A percentile compares a stretch with the other conserved stretches of the same genome.
Conservation (phyloP, 176 grass and related monocot species). For the Raddia guianensis region DNA sequence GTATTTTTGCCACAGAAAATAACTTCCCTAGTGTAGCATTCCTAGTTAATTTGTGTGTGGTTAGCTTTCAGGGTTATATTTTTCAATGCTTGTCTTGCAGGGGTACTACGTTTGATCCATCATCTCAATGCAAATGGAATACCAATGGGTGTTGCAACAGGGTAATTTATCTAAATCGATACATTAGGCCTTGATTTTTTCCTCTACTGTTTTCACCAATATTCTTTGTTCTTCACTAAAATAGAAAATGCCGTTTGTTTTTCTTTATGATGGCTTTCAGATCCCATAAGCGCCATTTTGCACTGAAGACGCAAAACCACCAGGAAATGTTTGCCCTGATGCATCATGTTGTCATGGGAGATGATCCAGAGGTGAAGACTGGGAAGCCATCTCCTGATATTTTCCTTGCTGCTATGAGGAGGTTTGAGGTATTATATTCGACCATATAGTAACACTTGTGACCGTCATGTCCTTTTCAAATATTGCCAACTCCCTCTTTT, state of each 20-base stretch:
- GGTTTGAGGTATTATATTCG: constrained; percentile 64
- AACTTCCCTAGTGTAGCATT: background rate
- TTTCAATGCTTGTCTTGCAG: constrained; percentile 46
- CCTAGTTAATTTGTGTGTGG: constrained; percentile 7
- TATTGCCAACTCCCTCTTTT: constrained; percentile 25
- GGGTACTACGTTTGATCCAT: constrained; percentile 61
- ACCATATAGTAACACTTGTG: background rate
- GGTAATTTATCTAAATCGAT: constrained; percentile 45
- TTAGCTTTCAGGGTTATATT: background rate
- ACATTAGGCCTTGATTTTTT: background rate
- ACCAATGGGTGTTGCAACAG: constrained; percentile 86
- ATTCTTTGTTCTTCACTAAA: constrained; percentile 3
- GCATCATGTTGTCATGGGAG: constrained; percentile 90
- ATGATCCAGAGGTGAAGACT: constrained; percentile 84
- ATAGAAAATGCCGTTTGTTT: background rate
- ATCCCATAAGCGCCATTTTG: constrained; percentile 83
- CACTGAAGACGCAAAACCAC: constrained; percentile 88
- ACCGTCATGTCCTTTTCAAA: constrained; percentile 3
- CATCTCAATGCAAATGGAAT: constrained; percentile 78
- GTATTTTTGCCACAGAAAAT: background rate
- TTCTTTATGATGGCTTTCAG: constrained; percentile 42
- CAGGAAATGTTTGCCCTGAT: constrained; percentile 74
- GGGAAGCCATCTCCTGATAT: constrained; percentile 95
- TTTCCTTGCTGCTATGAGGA: constrained; percentile 81
- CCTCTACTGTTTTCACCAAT: background rate